These are phyloP conservation scores for Cicer pinnatifidum DNA, from an alignment of 306 rosid genomes.

Conservation along the genomic window DNA sequence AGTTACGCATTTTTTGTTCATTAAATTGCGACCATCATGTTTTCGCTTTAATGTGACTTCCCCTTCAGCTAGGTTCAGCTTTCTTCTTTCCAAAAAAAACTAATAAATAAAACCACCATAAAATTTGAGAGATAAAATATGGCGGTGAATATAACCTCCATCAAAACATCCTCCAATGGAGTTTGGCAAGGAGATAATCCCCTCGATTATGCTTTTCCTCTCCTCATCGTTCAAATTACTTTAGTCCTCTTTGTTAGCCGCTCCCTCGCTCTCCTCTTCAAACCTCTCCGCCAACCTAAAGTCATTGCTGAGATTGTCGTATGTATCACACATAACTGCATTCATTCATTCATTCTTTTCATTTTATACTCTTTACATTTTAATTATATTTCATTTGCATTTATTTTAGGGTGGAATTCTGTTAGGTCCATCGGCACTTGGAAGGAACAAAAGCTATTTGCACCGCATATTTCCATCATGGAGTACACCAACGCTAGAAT, in stretches of 20 bases:
- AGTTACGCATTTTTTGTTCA: no score
- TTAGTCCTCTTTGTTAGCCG: constrained; percentile 61
- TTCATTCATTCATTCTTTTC: no score
- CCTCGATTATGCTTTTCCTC: constrained; percentile 75
- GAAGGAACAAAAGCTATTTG: constrained; percentile 61
- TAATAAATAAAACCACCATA: no score
- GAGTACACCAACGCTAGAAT: constrained; percentile 74
- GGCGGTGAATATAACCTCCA: constrained; percentile 60
- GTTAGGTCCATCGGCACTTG: constrained; percentile 79
- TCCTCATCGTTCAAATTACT: constrained; percentile 63
- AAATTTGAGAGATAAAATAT: no score
- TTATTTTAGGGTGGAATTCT: constrained; percentile 75
- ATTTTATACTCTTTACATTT: background rate
- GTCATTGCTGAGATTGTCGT: constrained; percentile 83
- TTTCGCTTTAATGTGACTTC: no score
- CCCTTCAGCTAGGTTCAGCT: no score
- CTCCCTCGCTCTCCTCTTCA: constrained; percentile 67
- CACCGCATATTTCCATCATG: constrained; percentile 63
- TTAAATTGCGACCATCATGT: no score
- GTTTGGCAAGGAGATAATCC: constrained; percentile 89
- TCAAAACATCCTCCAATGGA: constrained; percentile 73
- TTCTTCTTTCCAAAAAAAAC: no score
- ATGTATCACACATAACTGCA: background rate
- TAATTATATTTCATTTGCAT: background rate
- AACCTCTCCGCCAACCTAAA: constrained; percentile 89